Base-by-base conservation (phyloP, 23 red algal species). In the Agarophyton chilense region DNA sequence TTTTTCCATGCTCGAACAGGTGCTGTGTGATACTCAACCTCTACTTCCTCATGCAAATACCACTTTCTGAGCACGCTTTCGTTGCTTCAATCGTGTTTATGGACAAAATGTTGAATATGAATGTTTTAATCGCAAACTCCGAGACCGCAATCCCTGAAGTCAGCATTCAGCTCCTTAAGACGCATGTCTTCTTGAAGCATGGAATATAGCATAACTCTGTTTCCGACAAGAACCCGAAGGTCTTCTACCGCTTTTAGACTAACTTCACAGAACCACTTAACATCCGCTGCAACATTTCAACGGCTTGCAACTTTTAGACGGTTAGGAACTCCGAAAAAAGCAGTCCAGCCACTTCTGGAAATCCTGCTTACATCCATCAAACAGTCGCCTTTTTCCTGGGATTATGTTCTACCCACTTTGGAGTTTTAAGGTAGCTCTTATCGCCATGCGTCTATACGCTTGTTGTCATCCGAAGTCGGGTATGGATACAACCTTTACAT, bases 241-340 rank as follows among this genome's bases (percentile, higher is more conserved):
- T 80, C 47, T 4, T 21, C 10, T 53, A 44, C 4, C 45, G 55
- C 3, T 81, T 61, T 34, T 81, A 47, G 10, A 83, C 12, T 47
- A 9, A 9, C 12, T 6, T 12, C 41, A 29, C 18, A 46, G 25
- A 55, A 25, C 10, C 55, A 16, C 74, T 78, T 1, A 53, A 55
- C 47, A 36, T 78, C 31, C 47, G 46, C 11, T 31, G 25, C 28
- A 60, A 77, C 29, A 88, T 56, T 12, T 72, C 67, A 13, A 57
- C 43, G 35, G 68, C 68, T 39, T 47, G 63, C 31, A 67, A 88
- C 68, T 11, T 3, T 25, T n/a, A 78, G 52, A 88, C 67, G 6
- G 84, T 61, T 88, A 51, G 57, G 8, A 67, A 88, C 28, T 88
- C 67, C 32, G 55, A n/a, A 88, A 36, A 88, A 88, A 0, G 32